phyloP scores from a whole-genome alignment of 371 early-diverging fungal species.

The Actinomortierella wolfii region DNA sequence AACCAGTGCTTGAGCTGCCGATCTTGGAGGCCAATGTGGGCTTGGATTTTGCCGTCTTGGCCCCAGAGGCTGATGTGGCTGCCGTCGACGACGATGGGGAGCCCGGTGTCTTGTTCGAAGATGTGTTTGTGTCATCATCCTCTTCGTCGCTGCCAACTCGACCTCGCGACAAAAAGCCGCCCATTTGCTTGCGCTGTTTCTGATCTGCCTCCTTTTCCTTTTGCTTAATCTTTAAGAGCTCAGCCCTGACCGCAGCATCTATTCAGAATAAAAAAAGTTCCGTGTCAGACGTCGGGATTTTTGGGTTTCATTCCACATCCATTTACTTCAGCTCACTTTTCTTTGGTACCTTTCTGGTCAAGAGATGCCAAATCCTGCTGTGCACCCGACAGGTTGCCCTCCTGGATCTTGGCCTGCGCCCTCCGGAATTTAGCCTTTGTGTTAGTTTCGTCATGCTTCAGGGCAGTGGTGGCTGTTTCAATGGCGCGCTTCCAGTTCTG shows the following conservation, averaged over 20 bases:
- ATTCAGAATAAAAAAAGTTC: no score
- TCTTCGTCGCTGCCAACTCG: slow-evolving; percentile 28
- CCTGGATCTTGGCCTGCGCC: slow-evolving; percentile 50
- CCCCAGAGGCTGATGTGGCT: neutral
- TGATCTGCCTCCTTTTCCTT: slow-evolving; percentile 28
- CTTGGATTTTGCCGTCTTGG: slow-evolving; percentile 28
- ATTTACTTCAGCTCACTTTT: neutral
- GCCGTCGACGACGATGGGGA: neutral
- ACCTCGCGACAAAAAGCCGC: slow-evolving; percentile 41
- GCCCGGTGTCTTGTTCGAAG: neutral
- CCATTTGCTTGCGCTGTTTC: slow-evolving; percentile 41
- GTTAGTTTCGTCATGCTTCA: slow-evolving; percentile 46
- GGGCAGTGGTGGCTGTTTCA: slow-evolving; percentile 34
- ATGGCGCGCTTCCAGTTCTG: slow-evolving; percentile 33
- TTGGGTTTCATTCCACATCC: neutral
- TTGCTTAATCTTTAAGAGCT: slow-evolving; percentile 28
- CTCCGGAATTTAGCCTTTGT: slow-evolving; percentile 52
- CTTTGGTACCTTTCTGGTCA: slow-evolving; percentile 29
- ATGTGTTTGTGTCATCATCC: neutral
- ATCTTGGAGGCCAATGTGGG: slow-evolving; percentile 23
- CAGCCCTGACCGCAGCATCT: slow-evolving; percentile 46
- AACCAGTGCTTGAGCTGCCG: slow-evolving; percentile 6
- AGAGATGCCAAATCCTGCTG: slow-evolving; percentile 42
- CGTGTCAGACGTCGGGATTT: neutral
- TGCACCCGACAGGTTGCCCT: slow-evolving; percentile 48